A percentile compares a stretch with the other conserved stretches of the same genome.
phyloP scores from a whole-genome alignment of 306 rosid species.

The Nissolia schottii region DNA sequence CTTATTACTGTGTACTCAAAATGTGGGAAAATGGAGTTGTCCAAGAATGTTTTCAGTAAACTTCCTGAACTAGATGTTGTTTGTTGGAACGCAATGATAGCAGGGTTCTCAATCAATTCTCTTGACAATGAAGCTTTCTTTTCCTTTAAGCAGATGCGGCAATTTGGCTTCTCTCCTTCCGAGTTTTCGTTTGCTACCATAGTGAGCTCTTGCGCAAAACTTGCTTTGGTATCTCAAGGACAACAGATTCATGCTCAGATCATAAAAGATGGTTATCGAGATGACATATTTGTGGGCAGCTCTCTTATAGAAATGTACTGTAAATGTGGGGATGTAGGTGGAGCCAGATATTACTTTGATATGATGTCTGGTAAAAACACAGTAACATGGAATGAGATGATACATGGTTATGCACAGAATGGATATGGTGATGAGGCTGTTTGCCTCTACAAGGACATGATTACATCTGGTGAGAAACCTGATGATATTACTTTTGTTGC shows the following conservation, averaged over 20 bases:
- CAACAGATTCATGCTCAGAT: constrained; percentile 62
- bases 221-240: constrained; percentile 64
- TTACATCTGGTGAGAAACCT: constrained; percentile 49
- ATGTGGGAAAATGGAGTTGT: constrained; percentile 59
- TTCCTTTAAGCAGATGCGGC: constrained; percentile 51
- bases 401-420: constrained; percentile 79
- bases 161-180: constrained; percentile 43
- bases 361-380: constrained; percentile 51
- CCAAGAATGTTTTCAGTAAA: constrained; percentile 44
- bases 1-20: constrained; percentile 67
- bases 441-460: constrained; percentile 56
- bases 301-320: constrained; percentile 73
- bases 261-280: constrained; percentile 54
- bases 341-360: constrained; percentile 46
- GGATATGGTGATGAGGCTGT: constrained; percentile 64
- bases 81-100: constrained; percentile 81
- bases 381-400: constrained; percentile 79
- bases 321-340: constrained; percentile 61
- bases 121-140: constrained; percentile 59
- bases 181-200: constrained; percentile 65
- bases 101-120: constrained; percentile 58
- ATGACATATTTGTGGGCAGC: constrained; percentile 64
- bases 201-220: constrained; percentile 57
- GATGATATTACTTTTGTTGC: constrained; percentile 62
- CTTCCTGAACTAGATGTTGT: constrained; percentile 55